phyloP scores from a whole-genome alignment of 2,329 filamentous ascomycete species.

The Chrysosporium keratinophilum region DNA sequence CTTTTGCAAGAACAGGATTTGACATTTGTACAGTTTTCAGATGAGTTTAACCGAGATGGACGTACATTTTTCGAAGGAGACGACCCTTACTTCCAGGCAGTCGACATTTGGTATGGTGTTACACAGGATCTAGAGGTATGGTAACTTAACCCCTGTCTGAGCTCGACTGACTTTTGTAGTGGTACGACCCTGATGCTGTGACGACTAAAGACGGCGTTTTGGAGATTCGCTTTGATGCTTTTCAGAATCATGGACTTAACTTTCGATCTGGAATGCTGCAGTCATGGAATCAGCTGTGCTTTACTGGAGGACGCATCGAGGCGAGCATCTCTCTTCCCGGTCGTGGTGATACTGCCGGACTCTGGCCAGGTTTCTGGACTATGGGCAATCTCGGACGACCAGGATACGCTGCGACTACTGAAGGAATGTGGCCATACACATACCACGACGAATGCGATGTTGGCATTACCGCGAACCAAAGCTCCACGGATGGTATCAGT shows the following conservation, averaged over 20 bases:
- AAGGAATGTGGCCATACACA: conserved; percentile 65
- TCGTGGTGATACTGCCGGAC: conserved; percentile 54
- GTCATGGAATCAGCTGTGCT: conserved; percentile 64
- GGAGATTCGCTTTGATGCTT: conserved; percentile 55
- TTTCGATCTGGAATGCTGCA: conserved; percentile 66
- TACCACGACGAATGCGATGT: conserved; percentile 59
- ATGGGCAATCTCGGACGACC: conserved; percentile 64
- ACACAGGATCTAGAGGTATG: conserved; percentile 56
- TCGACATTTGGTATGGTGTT: conserved; percentile 63
- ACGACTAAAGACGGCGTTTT: conserved; percentile 53
- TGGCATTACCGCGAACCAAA: conserved; percentile 63
- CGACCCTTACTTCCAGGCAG: conserved; percentile 57
- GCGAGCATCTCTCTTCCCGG: conserved; percentile 61
- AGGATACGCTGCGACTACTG: conserved; percentile 58
- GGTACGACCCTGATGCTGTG: conserved; percentile 60
- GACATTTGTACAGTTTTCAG: conserved; percentile 46
- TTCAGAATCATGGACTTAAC: conserved; percentile 53
- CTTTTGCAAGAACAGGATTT: neutral
- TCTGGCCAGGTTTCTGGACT: conserved; percentile 67
- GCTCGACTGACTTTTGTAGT: conserved; percentile 32
- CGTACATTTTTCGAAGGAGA: conserved; percentile 62
- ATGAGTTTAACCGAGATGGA: conserved; percentile 59
- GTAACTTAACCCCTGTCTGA: conserved; percentile 8
- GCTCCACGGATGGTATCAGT: conserved; percentile 54
- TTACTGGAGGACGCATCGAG: conserved; percentile 60